Conservation (phyloP, 2,329 filamentous ascomycete genomes). For the Westerdykella aurantiaca region DNA sequence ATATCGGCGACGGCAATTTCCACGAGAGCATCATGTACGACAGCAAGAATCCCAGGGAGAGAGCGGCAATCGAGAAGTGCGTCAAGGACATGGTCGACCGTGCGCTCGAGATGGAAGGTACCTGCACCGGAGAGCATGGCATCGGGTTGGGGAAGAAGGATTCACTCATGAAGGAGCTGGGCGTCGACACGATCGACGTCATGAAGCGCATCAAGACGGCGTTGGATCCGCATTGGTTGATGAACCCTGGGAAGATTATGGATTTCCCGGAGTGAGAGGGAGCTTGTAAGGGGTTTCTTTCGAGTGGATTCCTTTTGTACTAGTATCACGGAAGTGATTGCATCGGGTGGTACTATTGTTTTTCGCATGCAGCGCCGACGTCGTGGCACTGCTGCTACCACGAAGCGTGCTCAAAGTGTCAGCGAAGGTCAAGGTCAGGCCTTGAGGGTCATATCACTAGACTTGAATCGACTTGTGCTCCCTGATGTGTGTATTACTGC, state of each 20-base stretch:
- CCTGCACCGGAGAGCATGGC: conserved; percentile 84
- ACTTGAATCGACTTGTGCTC: too few relatives aligned
- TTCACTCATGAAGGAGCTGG: conserved; percentile 71
- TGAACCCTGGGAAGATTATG: conserved; percentile 92
- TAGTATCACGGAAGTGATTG: background rate
- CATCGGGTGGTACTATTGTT: conserved; percentile 15
- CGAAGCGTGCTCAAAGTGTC: too few relatives aligned
- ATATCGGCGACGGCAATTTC: conserved; percentile 93
- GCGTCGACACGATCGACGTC: conserved; percentile 70
- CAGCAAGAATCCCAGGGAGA: conserved; percentile 61
- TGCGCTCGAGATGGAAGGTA: conserved; percentile 91
- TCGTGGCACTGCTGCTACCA: too few relatives aligned
- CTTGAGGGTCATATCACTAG: too few relatives aligned
- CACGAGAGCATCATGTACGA: conserved; percentile 91
- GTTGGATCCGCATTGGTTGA: conserved; percentile 77
- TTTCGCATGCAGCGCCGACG: background rate
- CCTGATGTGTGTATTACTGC: too few relatives aligned
- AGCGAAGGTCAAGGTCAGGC: too few relatives aligned
- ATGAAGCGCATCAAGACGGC: conserved; percentile 82
- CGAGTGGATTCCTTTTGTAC: conserved; percentile 3
- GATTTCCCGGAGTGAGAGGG: conserved; percentile 42
- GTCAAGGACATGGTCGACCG: conserved; percentile 86
- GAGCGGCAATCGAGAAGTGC: conserved; percentile 68
- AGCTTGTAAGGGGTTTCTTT: conserved; percentile 3
- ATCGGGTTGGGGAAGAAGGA: conserved; percentile 83